Conservation (phyloP, 2,329 filamentous ascomycete genomes). For the Alternaria postmessia region DNA sequence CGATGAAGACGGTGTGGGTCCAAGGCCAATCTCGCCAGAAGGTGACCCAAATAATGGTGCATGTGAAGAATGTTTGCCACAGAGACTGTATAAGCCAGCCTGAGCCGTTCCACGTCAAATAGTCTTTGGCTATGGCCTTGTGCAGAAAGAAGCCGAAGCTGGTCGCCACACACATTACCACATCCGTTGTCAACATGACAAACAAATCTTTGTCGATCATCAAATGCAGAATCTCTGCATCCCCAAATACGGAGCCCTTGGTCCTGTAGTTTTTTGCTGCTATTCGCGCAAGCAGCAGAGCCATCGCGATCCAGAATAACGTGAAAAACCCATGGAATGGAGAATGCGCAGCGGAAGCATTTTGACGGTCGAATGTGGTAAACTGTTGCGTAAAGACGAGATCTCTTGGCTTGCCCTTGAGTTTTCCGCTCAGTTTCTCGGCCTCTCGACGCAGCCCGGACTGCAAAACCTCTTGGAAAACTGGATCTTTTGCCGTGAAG, state of each 20-base stretch:
- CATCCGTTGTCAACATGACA: conserved; percentile 68
- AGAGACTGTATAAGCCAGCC: conserved; percentile 80
- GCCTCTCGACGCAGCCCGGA: conserved; percentile 55
- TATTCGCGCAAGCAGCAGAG: conserved; percentile 71
- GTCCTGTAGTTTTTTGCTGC: conserved; percentile 72
- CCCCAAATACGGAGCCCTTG: conserved; percentile 74
- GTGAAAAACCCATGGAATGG: conserved; percentile 83
- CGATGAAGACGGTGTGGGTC: conserved; percentile 82
- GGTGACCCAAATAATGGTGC: conserved; percentile 69
- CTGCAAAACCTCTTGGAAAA: conserved; percentile 57
- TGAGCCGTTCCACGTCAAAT: conserved; percentile 70
- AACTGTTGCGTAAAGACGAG: conserved; percentile 77
- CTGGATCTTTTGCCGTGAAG: conserved; percentile 59
- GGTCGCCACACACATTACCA: conserved; percentile 71
- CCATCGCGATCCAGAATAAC: conserved; percentile 77
- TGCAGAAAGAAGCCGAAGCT: conserved; percentile 73
- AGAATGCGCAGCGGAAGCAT: conserved; percentile 68
- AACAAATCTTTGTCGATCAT: conserved; percentile 68
- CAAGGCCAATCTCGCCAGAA: conserved; percentile 79
- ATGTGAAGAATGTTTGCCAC: conserved; percentile 74
- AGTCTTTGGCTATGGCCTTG: conserved; percentile 64
- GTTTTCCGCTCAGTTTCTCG: conserved; percentile 41
- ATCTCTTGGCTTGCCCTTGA: conserved; percentile 58
- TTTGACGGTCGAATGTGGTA: conserved; percentile 77
- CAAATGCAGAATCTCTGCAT: conserved; percentile 73